Evolutionary conservation across 345 rosid genomes (phyloP), one percentile per base, ranked within the genome.

Genomic region (Toxicodendron radicans): DNA sequence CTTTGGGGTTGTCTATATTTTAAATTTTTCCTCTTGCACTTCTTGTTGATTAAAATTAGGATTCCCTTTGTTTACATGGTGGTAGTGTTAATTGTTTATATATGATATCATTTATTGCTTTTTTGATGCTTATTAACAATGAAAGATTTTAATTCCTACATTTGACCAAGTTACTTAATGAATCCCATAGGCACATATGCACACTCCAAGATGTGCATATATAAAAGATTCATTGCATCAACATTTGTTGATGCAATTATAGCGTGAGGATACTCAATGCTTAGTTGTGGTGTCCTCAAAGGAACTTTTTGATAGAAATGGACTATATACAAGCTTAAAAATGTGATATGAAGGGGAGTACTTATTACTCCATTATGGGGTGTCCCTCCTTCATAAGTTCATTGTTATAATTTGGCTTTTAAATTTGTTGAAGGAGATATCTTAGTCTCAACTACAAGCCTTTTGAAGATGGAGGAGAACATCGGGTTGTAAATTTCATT

Each of bases 121-220:
- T 1, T 33, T 68, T 65, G 33, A 45, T 46, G n/a, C 14, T 43
- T 23, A 11, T 64, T 10, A 53, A n/a, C n/a, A n/a, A 10, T 5
- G 13, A 33, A 38, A 1, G 27, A 21, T 21, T 14, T 35, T 41
- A 45, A 21, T 38, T 4, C 33, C 16, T 33, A 11, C n/a, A 52
- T 1, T 38, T 51, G 63, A 69, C 56, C 62, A 32, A 35, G 63
- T 69, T 56, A 69, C 61, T 56, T 35, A 5, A 20, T 56, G 14
- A 21, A 69, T 56, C 3, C 23, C 43, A 8, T 7, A 14, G 14
- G 21, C 57, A 16, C 53, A 14, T 45, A 3, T 21, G 7, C 13
- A 38, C 45, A 7, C 23, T 14, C 3, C 3, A 6, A 20, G 11
- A 38, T 13, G 11, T 4, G 21, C 17, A 7, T 17, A 14, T 6